Evolutionary conservation across 495 filamentous ascomycete species (phyloP).

Genomic region (Cercophora sp.): DNA sequence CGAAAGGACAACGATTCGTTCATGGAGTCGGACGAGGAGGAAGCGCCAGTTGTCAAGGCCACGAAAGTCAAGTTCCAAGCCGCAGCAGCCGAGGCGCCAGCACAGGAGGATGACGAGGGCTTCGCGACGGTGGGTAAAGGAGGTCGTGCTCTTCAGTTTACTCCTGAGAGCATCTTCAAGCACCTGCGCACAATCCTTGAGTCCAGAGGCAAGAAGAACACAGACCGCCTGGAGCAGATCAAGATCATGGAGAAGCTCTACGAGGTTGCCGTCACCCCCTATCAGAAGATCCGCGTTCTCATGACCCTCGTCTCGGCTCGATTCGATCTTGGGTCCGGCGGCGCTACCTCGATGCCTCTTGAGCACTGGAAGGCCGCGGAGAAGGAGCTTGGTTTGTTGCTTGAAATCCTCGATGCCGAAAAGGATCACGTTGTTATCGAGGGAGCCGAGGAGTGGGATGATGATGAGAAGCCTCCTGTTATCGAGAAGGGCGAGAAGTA

Average conservation of each 20-base stretch:
- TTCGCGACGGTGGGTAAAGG: slow-evolving; percentile 82
- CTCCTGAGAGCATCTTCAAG: slow-evolving; percentile 96
- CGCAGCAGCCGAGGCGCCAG: slow-evolving; percentile 39
- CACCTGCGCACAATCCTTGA: slow-evolving; percentile 90
- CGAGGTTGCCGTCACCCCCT: slow-evolving; percentile 82
- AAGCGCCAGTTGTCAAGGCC: slow-evolving; percentile 41
- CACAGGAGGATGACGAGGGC: slow-evolving; percentile 78
- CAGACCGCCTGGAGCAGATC: slow-evolving; percentile 91
- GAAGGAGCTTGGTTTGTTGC: slow-evolving; percentile 70
- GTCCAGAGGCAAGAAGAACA: slow-evolving; percentile 97
- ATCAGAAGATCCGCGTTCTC: slow-evolving; percentile 91
- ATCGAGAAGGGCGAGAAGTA: slow-evolving; percentile 65
- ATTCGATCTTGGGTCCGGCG: slow-evolving; percentile 85
- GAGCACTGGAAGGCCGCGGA: slow-evolving; percentile 98
- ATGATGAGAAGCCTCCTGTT: slow-evolving; percentile 87
- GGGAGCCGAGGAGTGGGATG: slow-evolving; percentile 95
- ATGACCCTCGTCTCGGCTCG: slow-evolving; percentile 88
- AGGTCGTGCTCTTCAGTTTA: slow-evolving; percentile 82
- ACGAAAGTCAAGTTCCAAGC: slow-evolving; percentile 40
- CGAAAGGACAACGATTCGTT: slow-evolving; percentile 76
- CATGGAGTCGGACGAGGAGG: slow-evolving; percentile 81
- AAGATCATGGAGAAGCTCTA: slow-evolving; percentile 93
- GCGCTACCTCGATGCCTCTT: slow-evolving; percentile 79
- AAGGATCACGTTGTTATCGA: slow-evolving; percentile 79
- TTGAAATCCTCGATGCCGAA: slow-evolving; percentile 75